These are phyloP conservation scores for Salix suchowensis DNA, from an alignment of 345 rosid species.

Conservation along the genomic window DNA sequence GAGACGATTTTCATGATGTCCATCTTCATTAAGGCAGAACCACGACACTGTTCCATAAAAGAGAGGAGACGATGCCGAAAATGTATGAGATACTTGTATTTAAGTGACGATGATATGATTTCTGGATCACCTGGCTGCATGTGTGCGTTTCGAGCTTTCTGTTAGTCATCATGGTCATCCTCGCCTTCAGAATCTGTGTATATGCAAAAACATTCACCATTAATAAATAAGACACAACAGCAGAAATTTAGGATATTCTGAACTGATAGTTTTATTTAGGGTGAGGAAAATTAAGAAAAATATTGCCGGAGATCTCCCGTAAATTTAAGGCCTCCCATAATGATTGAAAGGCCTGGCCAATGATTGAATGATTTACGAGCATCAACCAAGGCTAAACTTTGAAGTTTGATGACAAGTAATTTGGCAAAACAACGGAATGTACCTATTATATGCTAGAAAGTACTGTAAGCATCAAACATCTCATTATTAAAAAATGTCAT, in stretches of 20 bases:
- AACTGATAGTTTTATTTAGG: background rate
- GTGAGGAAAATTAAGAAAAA: background rate
- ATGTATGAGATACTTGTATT: background rate
- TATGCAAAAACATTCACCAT: no score
- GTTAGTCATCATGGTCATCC: slow-evolving; percentile 64
- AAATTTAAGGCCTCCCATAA: background rate
- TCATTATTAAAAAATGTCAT: no score
- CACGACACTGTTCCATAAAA: background rate
- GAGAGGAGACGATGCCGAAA: background rate
- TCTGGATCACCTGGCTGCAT: background rate
- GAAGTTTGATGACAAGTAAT: no score
- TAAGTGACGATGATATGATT: no score
- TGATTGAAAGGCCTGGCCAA: background rate
- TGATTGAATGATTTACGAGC: no score
- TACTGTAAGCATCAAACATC: no score
- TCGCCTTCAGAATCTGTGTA: slow-evolving; percentile 81
- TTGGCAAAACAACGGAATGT: no score
- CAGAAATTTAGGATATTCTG: background rate
- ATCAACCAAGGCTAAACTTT: no score
- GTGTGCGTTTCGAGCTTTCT: background rate
- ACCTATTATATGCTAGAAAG: no score
- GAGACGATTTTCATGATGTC: background rate
- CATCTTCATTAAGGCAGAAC: background rate
- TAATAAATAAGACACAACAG: background rate
- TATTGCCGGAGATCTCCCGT: no score